Evolutionary conservation across 83 land plant species (phyloP), one percentile per base, ranked within the genome.

Genomic region (Isoetes engelmannii): DNA sequence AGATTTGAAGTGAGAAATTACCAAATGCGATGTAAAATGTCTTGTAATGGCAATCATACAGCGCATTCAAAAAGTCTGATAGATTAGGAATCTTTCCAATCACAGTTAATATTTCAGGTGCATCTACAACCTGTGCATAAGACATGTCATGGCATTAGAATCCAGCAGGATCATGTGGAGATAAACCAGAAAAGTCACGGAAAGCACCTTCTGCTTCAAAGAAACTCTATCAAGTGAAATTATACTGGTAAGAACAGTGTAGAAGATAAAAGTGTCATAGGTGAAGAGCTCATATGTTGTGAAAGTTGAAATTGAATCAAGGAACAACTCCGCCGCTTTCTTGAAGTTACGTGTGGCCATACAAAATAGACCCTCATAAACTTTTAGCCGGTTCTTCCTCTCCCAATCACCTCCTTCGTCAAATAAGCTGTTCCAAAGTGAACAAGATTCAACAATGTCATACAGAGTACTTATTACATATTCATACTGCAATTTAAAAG

Each of bases 341-440:
- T 88, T 94, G 78, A 94, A 90, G 68, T 94, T 90, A 21, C 98
- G 77, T 41, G 97, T 84, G 51, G 98, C 79, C 98, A 94, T 90
- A 81, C 90, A 94, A 73, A 78, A 90, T 47, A 94, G 68, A 48
- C 98, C 98, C 68, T 94, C 98, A 62, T 94, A 94, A 47, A 94
- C 98, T 69, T 94, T 94, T 66, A 94, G 72, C 9, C 98, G 83
- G 68, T 94, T 94, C 69, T 94, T 94, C 75, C 98, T 86, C 63
- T 94, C 98, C 98, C 98, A 94, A 62, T 94, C 98, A 72, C 97
- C 97, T 48, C 98, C 98, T 69, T 89, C 98, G 69, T 93, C 96
- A 74, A 93, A 93, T 77, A 93, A 74, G 60, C 89, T 90, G 82
- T 7, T 45, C 54, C 49, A 37, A 17, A 21, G 44, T 15, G 59